These are phyloP conservation scores for Hylodesmum podocarpum DNA, from an alignment of 306 rosid species.

Conservation along the genomic window DNA sequence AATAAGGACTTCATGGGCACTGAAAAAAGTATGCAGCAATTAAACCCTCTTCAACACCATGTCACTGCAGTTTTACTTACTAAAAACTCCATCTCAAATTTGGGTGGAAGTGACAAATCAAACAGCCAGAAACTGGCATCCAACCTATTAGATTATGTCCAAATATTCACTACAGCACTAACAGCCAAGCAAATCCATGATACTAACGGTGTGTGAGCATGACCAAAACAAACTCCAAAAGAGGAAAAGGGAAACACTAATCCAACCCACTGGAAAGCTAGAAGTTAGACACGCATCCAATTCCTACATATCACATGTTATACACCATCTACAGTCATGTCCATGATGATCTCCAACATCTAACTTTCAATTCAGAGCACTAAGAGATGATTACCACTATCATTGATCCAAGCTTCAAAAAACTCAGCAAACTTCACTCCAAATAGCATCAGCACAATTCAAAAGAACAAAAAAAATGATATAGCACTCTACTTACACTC, in stretches of 20 bases:
- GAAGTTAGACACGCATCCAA: neutral
- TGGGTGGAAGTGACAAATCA: neutral
- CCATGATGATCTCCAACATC: neutral
- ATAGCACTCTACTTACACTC: neutral
- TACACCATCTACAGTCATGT: neutral
- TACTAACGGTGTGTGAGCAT: neutral
- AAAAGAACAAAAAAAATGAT: conserved; percentile 2
- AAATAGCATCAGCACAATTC: conserved; percentile 1
- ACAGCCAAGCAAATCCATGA: conserved; percentile 6
- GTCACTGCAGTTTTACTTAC: too few relatives aligned
- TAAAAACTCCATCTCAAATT: neutral
- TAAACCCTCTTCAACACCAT: too few relatives aligned
- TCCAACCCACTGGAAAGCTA: neutral
- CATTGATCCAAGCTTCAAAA: neutral
- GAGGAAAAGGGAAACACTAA: neutral
- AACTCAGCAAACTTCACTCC: neutral
- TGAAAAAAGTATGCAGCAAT: too few relatives aligned
- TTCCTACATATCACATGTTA: conserved; percentile 6
- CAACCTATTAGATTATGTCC: neutral
- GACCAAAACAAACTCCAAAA: conserved; percentile 7
- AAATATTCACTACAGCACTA: neutral
- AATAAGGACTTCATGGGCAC: too few relatives aligned
- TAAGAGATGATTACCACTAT: neutral
- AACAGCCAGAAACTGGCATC: neutral
- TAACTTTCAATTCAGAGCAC: neutral